Percentiles rank a stretch among this genome's conserved stretches.
These are phyloP conservation scores for Lactarius quietus DNA, from an alignment of 768 basidiomycete species.

Conservation along the genomic window DNA sequence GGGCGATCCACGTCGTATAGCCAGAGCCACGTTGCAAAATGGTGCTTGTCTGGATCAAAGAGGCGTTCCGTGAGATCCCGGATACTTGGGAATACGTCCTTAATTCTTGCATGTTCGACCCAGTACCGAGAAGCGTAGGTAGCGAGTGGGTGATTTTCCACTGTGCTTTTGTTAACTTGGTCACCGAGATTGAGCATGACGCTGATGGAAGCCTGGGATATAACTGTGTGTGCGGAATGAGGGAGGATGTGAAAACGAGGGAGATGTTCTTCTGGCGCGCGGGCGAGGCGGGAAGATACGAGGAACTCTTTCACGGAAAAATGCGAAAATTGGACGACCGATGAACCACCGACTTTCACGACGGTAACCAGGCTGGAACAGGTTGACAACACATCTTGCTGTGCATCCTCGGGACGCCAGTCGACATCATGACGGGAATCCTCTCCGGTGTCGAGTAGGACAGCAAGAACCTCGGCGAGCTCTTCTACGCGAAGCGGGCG, in stretches of 20 bases:
- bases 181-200: background rate
- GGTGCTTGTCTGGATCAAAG: background rate
- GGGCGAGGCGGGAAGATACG: background rate
- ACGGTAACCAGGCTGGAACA: background rate
- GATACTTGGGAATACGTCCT: background rate
- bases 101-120: background rate
- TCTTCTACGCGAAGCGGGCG: conserved; percentile 12
- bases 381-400: background rate
- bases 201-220: background rate
- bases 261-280: background rate
- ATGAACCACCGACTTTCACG: background rate
- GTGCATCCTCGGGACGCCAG: background rate
- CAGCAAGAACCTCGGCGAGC: conserved; percentile 14
- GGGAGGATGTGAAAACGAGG: background rate
- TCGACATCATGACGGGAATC: background rate
- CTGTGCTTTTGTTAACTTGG: background rate
- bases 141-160: background rate
- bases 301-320: background rate
- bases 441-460: background rate
- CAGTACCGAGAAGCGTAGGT: conserved; percentile 2
- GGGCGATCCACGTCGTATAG: background rate
- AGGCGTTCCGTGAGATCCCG: background rate
- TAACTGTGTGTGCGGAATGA: background rate
- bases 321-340: background rate
- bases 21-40: conserved; percentile 7